Percentiles rank a stretch among this genome's conserved stretches.
phyloP scores from a whole-genome alignment of 1,284 basidiomycete genomes.

The Mycosarcoma mackinlayi region DNA sequence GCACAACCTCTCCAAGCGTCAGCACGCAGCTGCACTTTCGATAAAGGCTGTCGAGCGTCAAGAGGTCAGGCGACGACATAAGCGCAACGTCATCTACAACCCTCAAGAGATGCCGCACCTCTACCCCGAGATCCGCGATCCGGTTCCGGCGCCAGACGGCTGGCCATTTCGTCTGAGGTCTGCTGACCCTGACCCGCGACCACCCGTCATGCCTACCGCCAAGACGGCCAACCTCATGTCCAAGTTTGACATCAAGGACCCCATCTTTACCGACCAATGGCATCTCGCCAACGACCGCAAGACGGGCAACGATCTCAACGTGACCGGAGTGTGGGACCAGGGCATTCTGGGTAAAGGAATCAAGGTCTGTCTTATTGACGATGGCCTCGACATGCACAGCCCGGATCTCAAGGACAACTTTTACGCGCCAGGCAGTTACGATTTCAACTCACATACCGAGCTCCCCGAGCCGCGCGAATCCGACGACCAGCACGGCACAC shows the following conservation, averaged over 20 bases:
- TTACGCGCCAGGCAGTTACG: slow-evolving; percentile 88
- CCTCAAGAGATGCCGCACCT: slow-evolving; percentile 59
- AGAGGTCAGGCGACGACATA: slow-evolving; percentile 58
- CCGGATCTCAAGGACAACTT: slow-evolving; percentile 90
- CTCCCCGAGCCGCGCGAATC: slow-evolving; percentile 86
- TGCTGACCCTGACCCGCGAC: slow-evolving; percentile 42
- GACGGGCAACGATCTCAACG: slow-evolving; percentile 80
- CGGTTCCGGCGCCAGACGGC: slow-evolving; percentile 41
- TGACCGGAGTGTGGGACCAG: slow-evolving; percentile 83
- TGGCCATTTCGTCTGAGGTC: slow-evolving; percentile 35
- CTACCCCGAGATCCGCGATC: slow-evolving; percentile 53
- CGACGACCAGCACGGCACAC: slow-evolving; percentile 96
- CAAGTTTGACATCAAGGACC: slow-evolving; percentile 80
- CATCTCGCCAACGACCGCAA: slow-evolving; percentile 72
- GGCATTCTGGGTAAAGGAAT: slow-evolving; percentile 88
- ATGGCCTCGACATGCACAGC: slow-evolving; percentile 90
- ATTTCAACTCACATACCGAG: slow-evolving; percentile 92
- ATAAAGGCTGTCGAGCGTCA: slow-evolving; percentile 65
- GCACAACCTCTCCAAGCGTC: slow-evolving; percentile 40
- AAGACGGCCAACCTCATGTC: slow-evolving; percentile 49
- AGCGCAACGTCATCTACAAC: slow-evolving; percentile 65
- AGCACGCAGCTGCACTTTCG: slow-evolving; percentile 43
- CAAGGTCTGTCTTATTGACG: slow-evolving; percentile 90
- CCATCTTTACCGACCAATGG: slow-evolving; percentile 90
- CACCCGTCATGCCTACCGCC: slow-evolving; percentile 41